Evolutionary conservation across 2,329 filamentous ascomycete species (phyloP).

Genomic region (Ascocoryne sarcoides): DNA sequence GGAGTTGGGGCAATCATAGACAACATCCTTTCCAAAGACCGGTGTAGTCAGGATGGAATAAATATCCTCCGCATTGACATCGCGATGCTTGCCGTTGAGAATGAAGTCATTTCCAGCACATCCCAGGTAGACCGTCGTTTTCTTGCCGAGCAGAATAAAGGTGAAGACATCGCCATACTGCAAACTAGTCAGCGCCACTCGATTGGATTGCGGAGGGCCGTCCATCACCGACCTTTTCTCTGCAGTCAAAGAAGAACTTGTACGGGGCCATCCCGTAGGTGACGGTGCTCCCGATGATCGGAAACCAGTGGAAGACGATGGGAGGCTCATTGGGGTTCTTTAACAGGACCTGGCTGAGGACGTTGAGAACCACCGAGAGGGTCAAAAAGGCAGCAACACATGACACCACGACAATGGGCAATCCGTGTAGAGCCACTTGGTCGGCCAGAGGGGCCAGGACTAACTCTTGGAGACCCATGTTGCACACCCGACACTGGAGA

Average conservation of each 20-base stretch:
- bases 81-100: constrained; percentile 81
- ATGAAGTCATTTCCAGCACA: constrained; percentile 84
- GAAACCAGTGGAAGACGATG: constrained; percentile 73
- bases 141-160: constrained; percentile 79
- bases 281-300: constrained; percentile 81
- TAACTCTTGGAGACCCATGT: constrained; percentile 26
- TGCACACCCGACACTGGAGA: background rate
- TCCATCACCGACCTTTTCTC: constrained; percentile 64
- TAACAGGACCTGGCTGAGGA: constrained; percentile 70
- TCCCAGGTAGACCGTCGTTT: constrained; percentile 78
- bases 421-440: constrained; percentile 24
- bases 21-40: constrained; percentile 75
- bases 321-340: constrained; percentile 76
- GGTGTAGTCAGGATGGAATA: constrained; percentile 68
- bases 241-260: constrained; percentile 67
- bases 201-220: constrained; percentile 28
- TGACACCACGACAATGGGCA: constrained; percentile 19
- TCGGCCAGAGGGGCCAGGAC: constrained; percentile 21
- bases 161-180: constrained; percentile 87
- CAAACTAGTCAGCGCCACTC: constrained; percentile 10
- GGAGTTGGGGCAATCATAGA: constrained; percentile 84
- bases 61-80: constrained; percentile 84
- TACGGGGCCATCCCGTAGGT: constrained; percentile 94
- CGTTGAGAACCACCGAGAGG: constrained; percentile 63
- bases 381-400: constrained; percentile 33